Evolutionary conservation across 2,329 filamentous ascomycete species (phyloP), one percentile per base, ranked within the genome.

Genomic region (Clonostachys solani): DNA sequence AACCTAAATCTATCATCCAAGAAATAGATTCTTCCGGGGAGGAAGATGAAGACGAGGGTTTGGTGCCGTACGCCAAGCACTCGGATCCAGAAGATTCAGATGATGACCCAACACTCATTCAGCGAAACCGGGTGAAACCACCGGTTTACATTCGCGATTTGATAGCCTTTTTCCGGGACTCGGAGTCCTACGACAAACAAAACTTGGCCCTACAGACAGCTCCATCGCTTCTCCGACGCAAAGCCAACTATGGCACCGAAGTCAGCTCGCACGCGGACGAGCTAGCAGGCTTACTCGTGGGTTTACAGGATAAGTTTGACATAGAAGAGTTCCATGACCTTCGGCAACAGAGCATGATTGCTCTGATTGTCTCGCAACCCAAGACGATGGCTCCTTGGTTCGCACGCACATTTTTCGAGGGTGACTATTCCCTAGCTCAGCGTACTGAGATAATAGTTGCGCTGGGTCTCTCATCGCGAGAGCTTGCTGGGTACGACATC

Each of bases 101-200:
- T 48, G 92, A 96, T 36, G 95, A 99, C 56, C 86, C 94, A 6
- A 95, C 91, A 0, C 72, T 96, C 16, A 78, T 97, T 43, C 85
- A 87, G 48, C 80, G 92, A 13, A 84, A 94, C 64, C 96, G 94
- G 56, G 81, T 86, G 18, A 87, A 81, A 49, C 80, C 90, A 0
- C 94, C 94, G 2, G 91, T 99, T 1, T 97, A 97, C 58, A 86
- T 96, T 50, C 83, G 91, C 42, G 90, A 95, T 56, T 75, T 97
- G 12, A 84, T 97, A 47, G 63, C 74, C 8, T 92, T 86, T 58
- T 75, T 99, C 4, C 80, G 88, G 43, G 89, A 95, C 54, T 83
- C 81, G 0, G 90, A 96, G 42, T 87, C 86, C 54, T 89, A 91
- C 55, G 92, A 97, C 56, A 84, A 84, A 33, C 90, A 96, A 60